Conservation (phyloP, 805 yeast species). For the Candida nanaspora region DNA sequence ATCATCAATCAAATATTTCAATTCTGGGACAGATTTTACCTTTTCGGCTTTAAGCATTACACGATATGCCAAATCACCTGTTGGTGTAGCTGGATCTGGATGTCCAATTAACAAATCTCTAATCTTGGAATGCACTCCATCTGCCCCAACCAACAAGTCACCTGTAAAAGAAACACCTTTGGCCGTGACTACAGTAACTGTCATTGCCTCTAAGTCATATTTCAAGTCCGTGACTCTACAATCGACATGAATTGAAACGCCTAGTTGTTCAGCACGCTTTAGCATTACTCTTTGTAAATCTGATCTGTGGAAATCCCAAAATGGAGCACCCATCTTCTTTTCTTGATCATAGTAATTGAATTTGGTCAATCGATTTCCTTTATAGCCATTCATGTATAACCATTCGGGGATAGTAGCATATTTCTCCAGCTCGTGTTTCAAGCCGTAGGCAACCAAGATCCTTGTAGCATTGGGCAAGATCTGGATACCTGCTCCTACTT, state of each 20-base stretch:
- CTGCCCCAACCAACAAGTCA: conserved; percentile 17
- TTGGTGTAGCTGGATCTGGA: conserved; percentile 18
- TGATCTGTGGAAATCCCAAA: conserved; percentile 22
- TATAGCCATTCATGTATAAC: conserved; percentile 15
- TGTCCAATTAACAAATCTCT: conserved; percentile 21
- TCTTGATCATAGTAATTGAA: conserved; percentile 15
- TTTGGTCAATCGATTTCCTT: conserved; percentile 10
- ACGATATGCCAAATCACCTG: conserved; percentile 14
- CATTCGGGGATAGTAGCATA: conserved; percentile 13
- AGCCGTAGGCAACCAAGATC: conserved; percentile 16
- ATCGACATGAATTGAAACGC: conserved; percentile 13
- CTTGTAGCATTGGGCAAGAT: conserved; percentile 20
- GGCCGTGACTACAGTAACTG: conserved; percentile 8
- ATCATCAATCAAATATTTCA: conserved; percentile 9
- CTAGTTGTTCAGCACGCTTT: conserved; percentile 14
- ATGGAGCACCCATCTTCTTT: conserved; percentile 13
- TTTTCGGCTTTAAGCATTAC: conserved; percentile 25
- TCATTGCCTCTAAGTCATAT: conserved; percentile 12
- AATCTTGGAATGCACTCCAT: conserved; percentile 20
- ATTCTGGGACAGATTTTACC: conserved; percentile 17
- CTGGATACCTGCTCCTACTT: conserved; percentile 25
- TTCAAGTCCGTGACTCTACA: conserved; percentile 12
- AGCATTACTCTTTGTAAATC: conserved; percentile 22
- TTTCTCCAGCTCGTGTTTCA: conserved; percentile 5
- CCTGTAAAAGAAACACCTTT: conserved; percentile 12